A percentile compares a stretch with the other conserved stretches of the same genome.
Evolutionary conservation across 768 basidiomycete genomes (phyloP).

Genomic region (Lyophyllum decastes): DNA sequence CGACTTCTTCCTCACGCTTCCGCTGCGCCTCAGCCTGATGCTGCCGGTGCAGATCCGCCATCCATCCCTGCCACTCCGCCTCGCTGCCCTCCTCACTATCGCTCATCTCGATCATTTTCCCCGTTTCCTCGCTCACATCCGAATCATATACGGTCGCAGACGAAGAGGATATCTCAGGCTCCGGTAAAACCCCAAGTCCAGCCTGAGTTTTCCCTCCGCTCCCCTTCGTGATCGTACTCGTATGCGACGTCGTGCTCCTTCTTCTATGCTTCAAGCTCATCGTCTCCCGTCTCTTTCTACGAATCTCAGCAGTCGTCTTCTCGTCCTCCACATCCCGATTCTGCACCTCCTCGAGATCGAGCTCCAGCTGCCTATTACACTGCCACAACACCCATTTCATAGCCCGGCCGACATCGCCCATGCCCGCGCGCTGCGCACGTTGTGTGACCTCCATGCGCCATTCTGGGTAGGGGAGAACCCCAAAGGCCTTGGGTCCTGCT

Average conservation of each 20-base stretch:
- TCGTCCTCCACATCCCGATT: slow-evolving; percentile 18
- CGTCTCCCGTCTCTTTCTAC: slow-evolving; percentile 14
- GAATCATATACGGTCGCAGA: slow-evolving; percentile 17
- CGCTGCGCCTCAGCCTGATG: slow-evolving; percentile 22
- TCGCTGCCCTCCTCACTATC: slow-evolving; percentile 53
- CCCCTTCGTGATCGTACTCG: slow-evolving; percentile 15
- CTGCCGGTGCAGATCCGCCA: slow-evolving; percentile 50
- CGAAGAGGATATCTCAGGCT: slow-evolving; percentile 4
- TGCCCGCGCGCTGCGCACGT: slow-evolving; percentile 55
- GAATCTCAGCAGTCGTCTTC: slow-evolving; percentile 3
- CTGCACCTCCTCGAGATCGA: slow-evolving; percentile 22
- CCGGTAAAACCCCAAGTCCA: neutral
- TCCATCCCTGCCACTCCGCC: slow-evolving; percentile 70
- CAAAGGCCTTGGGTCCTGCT: slow-evolving; percentile 24
- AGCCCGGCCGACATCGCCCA: slow-evolving; percentile 57
- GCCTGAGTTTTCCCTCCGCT: slow-evolving; percentile 14
- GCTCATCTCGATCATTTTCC: slow-evolving; percentile 25
- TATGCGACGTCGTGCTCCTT: slow-evolving; percentile 18
- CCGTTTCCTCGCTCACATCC: slow-evolving; percentile 23
- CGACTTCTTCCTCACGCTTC: slow-evolving; percentile 11
- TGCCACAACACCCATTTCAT: slow-evolving; percentile 47
- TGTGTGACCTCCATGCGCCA: slow-evolving; percentile 57
- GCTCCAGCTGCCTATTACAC: slow-evolving; percentile 12
- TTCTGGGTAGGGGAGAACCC: slow-evolving; percentile 62
- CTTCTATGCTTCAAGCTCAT: slow-evolving; percentile 20